Conservation (phyloP, 768 basidiomycete genomes). For the Pleurotus platypus region DNA sequence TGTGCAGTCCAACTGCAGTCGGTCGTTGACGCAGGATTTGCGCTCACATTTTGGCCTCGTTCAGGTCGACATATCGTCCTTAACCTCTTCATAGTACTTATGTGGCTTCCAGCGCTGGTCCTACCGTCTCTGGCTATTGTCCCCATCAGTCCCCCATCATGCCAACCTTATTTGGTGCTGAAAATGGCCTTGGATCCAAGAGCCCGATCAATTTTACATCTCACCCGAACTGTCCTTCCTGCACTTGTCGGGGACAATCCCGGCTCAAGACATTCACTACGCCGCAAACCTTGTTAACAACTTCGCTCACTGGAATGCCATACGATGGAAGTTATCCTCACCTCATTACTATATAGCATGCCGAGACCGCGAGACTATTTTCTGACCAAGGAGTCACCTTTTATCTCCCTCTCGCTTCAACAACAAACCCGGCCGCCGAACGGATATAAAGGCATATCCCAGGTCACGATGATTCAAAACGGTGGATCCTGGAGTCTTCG, state of each 20-base stretch:
- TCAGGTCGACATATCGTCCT: no score
- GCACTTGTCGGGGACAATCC: conserved; percentile 19
- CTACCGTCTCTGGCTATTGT: conserved; percentile 71
- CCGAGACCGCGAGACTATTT: conserved; percentile 82
- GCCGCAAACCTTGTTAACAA: conserved; percentile 48
- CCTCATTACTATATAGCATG: conserved; percentile 76
- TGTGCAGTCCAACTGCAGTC: no score
- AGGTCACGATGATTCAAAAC: conserved; percentile 25
- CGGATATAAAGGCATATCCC: conserved; percentile 53
- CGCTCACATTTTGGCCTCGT: no score
- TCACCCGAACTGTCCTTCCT: conserved; percentile 61
- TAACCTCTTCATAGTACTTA: conserved; percentile 28
- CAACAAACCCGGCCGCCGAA: conserved; percentile 10
- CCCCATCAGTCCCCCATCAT: conserved; percentile 49
- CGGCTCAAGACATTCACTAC: conserved; percentile 59
- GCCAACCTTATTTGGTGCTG: conserved; percentile 80
- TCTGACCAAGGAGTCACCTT: conserved; percentile 52
- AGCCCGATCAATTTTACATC: conserved; percentile 71
- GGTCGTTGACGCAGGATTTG: no score
- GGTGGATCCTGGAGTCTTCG: conserved; percentile 34
- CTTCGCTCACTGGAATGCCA: conserved; percentile 54
- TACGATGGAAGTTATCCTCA: conserved; percentile 60
- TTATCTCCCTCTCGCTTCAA: conserved; percentile 28
- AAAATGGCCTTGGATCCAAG: conserved; percentile 76
- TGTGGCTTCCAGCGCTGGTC: conserved; percentile 21